These are phyloP conservation scores for Phyllosticta citrichinensis DNA, from an alignment of 2,329 filamentous ascomycete species.

Conservation along the genomic window DNA sequence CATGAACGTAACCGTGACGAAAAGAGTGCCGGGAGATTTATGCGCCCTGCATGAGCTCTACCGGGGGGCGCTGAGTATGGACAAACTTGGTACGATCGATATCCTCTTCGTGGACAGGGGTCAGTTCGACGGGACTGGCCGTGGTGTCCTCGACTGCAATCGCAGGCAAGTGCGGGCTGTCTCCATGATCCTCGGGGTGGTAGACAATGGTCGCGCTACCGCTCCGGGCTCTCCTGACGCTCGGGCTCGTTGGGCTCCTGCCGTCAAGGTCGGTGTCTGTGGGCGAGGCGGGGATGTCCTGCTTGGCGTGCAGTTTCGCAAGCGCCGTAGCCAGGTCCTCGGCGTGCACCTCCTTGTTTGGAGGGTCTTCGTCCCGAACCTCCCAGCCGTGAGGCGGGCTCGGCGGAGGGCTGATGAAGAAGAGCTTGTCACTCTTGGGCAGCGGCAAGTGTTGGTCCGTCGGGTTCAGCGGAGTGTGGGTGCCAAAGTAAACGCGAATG, in stretches of 20 bases:
- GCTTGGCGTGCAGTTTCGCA: slow-evolving; percentile 38
- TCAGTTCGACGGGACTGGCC: slow-evolving; percentile 35
- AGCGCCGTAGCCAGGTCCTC: slow-evolving; percentile 50
- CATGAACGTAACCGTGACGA: neutral
- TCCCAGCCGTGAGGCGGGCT: slow-evolving; percentile 56
- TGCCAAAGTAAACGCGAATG: slow-evolving; percentile 30
- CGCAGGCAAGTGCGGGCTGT: slow-evolving; percentile 48
- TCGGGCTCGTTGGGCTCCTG: slow-evolving; percentile 16
- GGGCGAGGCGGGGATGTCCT: slow-evolving; percentile 16
- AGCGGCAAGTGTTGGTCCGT: slow-evolving; percentile 29
- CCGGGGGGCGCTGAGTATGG: slow-evolving; percentile 28
- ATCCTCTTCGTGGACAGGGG: slow-evolving; percentile 5
- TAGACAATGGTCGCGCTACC: slow-evolving; percentile 53
- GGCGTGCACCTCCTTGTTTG: slow-evolving; percentile 56
- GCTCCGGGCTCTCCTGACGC: slow-evolving; percentile 24
- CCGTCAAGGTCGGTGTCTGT: slow-evolving; percentile 16
- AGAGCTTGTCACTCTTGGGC: slow-evolving; percentile 50
- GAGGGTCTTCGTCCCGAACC: slow-evolving; percentile 51
- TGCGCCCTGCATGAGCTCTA: slow-evolving; percentile 26
- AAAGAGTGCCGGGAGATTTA: neutral
- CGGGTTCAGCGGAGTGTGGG: slow-evolving; percentile 28
- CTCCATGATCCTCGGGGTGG: slow-evolving; percentile 51
- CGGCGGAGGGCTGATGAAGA: slow-evolving; percentile 57
- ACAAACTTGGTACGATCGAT: slow-evolving; percentile 1
- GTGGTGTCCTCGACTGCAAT: slow-evolving; percentile 56